Base-by-base conservation (phyloP, 257 asterid genomes). In the Primulina tabacum region DNA sequence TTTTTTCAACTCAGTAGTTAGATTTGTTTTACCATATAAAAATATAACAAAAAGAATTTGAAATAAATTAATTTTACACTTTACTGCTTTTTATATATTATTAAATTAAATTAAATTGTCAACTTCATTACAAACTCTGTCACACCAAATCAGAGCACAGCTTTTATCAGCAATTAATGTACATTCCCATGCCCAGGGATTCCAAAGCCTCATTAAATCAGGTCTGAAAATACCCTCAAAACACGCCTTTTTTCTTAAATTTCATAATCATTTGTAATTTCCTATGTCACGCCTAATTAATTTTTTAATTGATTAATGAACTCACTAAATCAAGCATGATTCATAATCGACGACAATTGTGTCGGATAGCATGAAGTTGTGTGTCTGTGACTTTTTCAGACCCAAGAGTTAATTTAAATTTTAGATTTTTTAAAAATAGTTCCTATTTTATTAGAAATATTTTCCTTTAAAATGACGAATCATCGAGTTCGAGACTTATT, bases 281-380 rank as follows among this genome's bases (percentile, higher is more conserved):
- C 88, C 87, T 65, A 75, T 76, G 88, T 52, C 97, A 89, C 96
- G 96, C 97, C 85, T 85, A 80, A 76, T 78, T 47, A 64, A 75
- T 53, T 78, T 77, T 81, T 70, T 73, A 65, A 33, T n/a, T 72
- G 67, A 33, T n/a, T 72, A 73, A 72, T 78, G 75, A 77, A 69
- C 72, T 66, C 40, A 66, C 59, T 71, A 70, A 81, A 68, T 52
- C 70, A 64, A 74, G 78, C 64, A 40, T n/a, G 29, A 72, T 57
- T 50, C 77, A 75, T 64, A 67, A 38, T n/a, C 64, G 37, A 65
- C 71, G 68, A 62, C 75, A 71, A 56, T 50, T 53, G 2, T 80
- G 88, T 82, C 82, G 83, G 84, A 71, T 61, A 67, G 70, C 65
- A 60, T 69, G 56, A 75, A 68, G 32, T 43, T 75, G 57, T 21